These are phyloP conservation scores for Mortierella claussenii DNA, from an alignment of 192 early-diverging fungal genomes.

Conservation along the genomic window DNA sequence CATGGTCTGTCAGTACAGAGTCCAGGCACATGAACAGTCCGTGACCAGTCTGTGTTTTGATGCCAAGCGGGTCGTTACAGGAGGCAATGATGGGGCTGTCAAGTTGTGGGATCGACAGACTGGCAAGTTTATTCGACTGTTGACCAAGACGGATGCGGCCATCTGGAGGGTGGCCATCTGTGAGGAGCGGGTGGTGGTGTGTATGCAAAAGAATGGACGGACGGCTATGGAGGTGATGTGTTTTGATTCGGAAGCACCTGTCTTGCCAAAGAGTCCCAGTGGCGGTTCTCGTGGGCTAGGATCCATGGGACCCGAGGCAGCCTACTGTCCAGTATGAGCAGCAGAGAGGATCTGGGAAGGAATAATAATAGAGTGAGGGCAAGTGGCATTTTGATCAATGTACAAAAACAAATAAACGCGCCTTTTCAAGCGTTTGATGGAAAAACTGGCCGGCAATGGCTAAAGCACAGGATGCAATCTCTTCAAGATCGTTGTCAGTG, in stretches of 20 bases:
- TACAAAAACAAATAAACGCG: no score
- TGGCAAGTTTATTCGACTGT: conserved; percentile 83
- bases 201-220: conserved; percentile 65
- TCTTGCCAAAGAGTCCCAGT: no score
- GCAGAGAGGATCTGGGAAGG: not conserved
- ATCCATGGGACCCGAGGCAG: not conserved
- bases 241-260: conserved; percentile 61
- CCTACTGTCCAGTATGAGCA: not conserved
- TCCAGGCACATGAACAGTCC: conserved; percentile 81
- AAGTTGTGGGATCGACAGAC: conserved; percentile 95
- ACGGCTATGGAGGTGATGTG: conserved; percentile 81
- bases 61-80: conserved; percentile 88
- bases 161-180: conserved; percentile 83
- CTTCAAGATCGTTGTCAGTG: no score
- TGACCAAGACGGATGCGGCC: conserved; percentile 81
- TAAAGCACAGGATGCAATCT: not conserved
- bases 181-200: conserved; percentile 64
- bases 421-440: no score
- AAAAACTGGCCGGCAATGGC: no score
- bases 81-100: conserved; percentile 88
- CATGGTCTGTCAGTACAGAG: conserved; percentile 67
- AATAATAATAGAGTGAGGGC: conserved; percentile 26
- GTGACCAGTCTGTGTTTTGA: conserved; percentile 99
- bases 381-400: no score
- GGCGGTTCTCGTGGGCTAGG: not conserved